Evolutionary conservation across 768 basidiomycete genomes (phyloP), one percentile per base, ranked within the genome.

Genomic region (Crassisporium funariophilum): DNA sequence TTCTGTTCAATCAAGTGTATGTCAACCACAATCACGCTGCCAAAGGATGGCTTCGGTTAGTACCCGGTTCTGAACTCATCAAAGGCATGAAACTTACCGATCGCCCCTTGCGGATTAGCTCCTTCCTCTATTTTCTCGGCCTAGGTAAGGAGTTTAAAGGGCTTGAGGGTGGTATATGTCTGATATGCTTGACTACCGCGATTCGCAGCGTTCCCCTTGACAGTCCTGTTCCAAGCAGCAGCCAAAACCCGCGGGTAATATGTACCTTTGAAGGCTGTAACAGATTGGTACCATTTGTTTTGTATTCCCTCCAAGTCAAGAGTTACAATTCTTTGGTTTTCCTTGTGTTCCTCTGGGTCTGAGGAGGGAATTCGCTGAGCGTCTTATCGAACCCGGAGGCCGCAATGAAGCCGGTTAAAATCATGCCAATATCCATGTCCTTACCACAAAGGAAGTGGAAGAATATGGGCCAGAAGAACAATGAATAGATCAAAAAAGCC

Each of bases 1-100:
- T 63, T 7, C 42, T 50, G 2, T 63, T 53, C 24, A 63, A 63
- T 29, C 57, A 57, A 1, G 41, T 59, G 19, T 63, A 63, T 47
- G 55, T 63, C 38, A 48, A 59, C 42, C 59, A 54, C 23, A 58
- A 61, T 38, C 15, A 46, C 12, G 16, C 50, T 23, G 41, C 41
- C 17, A 50, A 46, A 12, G 53, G 62, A 13, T 58, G 50, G 44
- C 9, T 57, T n/a, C 58, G 62, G 61, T 59, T 15, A 40, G 54
- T 51, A 12, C 21, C 25, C 8, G 23, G 29, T 10, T n/a, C n/a
- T n/a, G n/a, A 9, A 20, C 19, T n/a, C 9, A 21, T 5, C 10
- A 31, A 31, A 16, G 12, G 10, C 12, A n/a, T 4, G 3, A 21
- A 23, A 20, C 15, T 21, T 8, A 21, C 37, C 23, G 7, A 35